Base-by-base conservation (phyloP, 805 yeast genomes). In the Suhomyces kilbournensis region DNA sequence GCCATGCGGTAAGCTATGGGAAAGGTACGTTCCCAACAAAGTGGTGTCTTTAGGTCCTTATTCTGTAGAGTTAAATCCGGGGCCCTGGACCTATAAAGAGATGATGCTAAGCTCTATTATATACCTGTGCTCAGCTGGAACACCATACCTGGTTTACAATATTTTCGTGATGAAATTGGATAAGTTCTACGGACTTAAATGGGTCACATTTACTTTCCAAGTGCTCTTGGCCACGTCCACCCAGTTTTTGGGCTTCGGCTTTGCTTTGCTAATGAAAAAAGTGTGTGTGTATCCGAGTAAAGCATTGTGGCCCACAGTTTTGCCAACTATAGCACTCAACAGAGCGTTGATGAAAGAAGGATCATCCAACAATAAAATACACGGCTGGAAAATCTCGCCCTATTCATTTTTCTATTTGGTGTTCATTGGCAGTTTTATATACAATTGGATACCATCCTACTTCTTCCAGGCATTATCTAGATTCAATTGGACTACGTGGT, bases 161-260 rank as follows among this genome's bases (percentile, higher is more conserved):
- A 74, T 75, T 2, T 66, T 72, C 51, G 78, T 75, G 20, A 72
- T 74, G 78, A 74, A 74, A 50, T 56, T 74, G 26, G 78, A 73
- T 42, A 62, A 64, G 43, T 75, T 75, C 53, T 75, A 75, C 56
- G 76, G 75, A 3, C 62, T 74, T 43, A 66, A 70, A 44, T 75
- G 79, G 79, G 77, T 72, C 32, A 56, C 68, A 14, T 75, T 79
- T 64, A 79, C 83, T 0, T 86, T 77, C 64, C 85, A 82, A 65
- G 57, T 83, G 12, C 57, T 82, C 34, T 70, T 85, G 32, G 68
- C 80, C 1, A 56, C 83, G 3, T 75, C 86, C 2, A 75, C 88
- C 1, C 85, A 84, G 61, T 81, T 80, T 55, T 67, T 85, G 57
- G 91, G 90, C 22, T 80, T 83, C 60, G 85, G 88, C 1, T 77